These are phyloP conservation scores for Mycena indigotica DNA, from an alignment of 768 basidiomycete genomes.

Conservation along the genomic window DNA sequence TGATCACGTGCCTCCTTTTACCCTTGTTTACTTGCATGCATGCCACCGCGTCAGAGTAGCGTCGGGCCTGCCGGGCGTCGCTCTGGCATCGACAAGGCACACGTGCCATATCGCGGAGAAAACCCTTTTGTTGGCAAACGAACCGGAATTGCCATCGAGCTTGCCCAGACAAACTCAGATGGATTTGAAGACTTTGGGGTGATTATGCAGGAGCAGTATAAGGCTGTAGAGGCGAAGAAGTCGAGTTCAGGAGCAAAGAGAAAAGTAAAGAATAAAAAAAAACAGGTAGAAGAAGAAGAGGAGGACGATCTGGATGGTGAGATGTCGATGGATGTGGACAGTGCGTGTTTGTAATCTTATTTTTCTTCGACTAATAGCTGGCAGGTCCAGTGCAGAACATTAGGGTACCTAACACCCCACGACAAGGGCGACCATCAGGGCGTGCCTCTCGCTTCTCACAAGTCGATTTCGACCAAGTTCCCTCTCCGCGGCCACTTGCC, in stretches of 20 bases:
- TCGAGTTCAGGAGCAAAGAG: slow-evolving; percentile 41
- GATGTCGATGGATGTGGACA: slow-evolving; percentile 78
- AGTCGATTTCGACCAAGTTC: slow-evolving; percentile 60
- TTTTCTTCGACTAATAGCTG: neutral
- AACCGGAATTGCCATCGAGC: slow-evolving; percentile 70
- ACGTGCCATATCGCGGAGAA: slow-evolving; percentile 79
- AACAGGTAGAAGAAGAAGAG: slow-evolving; percentile 35
- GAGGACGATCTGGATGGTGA: slow-evolving; percentile 61
- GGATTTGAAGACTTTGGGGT: slow-evolving; percentile 83
- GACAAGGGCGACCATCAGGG: slow-evolving; percentile 45
- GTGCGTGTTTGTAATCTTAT: slow-evolving; percentile 42
- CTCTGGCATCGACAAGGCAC: slow-evolving; percentile 62
- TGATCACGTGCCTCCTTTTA: no score
- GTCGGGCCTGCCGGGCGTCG: slow-evolving; percentile 39
- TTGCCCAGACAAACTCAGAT: slow-evolving; percentile 73
- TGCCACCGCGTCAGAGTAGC: no score
- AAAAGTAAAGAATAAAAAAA: neutral
- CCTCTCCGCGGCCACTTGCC: slow-evolving; percentile 51
- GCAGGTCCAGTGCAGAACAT: slow-evolving; percentile 45
- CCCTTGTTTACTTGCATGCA: no score
- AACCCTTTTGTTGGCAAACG: slow-evolving; percentile 79
- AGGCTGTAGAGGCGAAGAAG: slow-evolving; percentile 45
- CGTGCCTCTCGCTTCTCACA: slow-evolving; percentile 53
- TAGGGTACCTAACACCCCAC: slow-evolving; percentile 35
- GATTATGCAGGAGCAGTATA: slow-evolving; percentile 67